Evolutionary conservation across 768 basidiomycete genomes (phyloP).

Genomic region (Collybiopsis luxurians): DNA sequence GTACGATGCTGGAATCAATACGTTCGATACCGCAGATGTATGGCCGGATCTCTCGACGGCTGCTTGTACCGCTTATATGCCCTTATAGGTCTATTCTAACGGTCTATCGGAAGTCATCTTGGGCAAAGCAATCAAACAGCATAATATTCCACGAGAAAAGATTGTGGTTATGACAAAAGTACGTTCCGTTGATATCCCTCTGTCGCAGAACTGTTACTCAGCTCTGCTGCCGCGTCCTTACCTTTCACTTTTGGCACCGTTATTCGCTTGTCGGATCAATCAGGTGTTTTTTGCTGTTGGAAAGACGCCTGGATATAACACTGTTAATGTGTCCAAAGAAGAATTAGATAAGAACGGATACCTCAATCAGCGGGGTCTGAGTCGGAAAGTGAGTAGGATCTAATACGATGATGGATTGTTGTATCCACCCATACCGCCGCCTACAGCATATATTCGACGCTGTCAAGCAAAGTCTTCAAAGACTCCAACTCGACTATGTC

Average conservation of each 20-base stretch:
- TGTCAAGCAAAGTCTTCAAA: constrained; percentile 38
- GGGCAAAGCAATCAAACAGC: constrained; percentile 69
- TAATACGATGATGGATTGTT: no score
- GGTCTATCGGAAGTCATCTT: constrained; percentile 64
- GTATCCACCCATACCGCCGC: no score
- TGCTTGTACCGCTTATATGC: no score
- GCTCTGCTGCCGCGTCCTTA: no score
- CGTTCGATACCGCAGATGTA: constrained; percentile 59
- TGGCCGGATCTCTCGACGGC: not conserved
- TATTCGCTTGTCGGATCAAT: no score
- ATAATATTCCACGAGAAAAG: constrained; percentile 64
- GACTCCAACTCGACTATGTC: constrained; percentile 53
- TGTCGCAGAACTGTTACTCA: no score
- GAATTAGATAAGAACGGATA: constrained; percentile 1
- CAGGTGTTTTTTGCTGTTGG: constrained; percentile 39
- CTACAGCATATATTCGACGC: constrained; percentile 48
- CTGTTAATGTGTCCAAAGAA: not conserved
- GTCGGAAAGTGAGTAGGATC: constrained; percentile 29
- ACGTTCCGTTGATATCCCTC: constrained; percentile 1
- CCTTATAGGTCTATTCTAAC: constrained; percentile 58
- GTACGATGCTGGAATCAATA: constrained; percentile 65
- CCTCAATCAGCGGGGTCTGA: constrained; percentile 26
- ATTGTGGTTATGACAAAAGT: constrained; percentile 81
- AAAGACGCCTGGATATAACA: constrained; percentile 5
- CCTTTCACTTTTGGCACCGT: no score